Evolutionary conservation across 495 filamentous ascomycete genomes (phyloP), one percentile per base, ranked within the genome.

Genomic region (Penicillium verhagenii): DNA sequence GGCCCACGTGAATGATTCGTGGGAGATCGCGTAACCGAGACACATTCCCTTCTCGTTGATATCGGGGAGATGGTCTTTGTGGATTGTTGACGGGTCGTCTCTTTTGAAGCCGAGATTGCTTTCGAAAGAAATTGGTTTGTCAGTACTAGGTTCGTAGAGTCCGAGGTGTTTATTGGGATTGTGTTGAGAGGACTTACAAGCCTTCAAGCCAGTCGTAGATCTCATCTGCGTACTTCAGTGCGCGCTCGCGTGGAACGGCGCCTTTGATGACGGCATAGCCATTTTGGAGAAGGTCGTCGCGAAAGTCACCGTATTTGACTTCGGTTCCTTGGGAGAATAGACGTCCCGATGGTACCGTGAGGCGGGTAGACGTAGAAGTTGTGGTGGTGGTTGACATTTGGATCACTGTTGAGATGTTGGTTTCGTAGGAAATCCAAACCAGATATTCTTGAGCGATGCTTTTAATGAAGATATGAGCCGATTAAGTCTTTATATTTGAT

Each of bases 1-100:
- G 7, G 59, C 58, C 72, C 72, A 75, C 2, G 63, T 59, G 40
- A 70, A 75, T 2, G 71, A 60, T 43, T 73, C 72, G 58, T 75
- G 72, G 2, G 64, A 53, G 28, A 66, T 53, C n/a, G 42, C 66
- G 53, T 72, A 72, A 11, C 67, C 42, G n/a, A 72, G 50, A 21
- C 51, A 57, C 68, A 70, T 72, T 18, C 71, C 66, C 46, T 68
- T 68, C 48, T 73, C 66, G 31, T 60, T 69, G 53, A 71, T 71
- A 18, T 67, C 57, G 10, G 70, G 71, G 5, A 74, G 58, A n/a
- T 68, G 50, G 23, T 68, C 57, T 38, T 63, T 50, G 25, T 61
- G 52, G 1, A 63, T 63, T 11, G 68, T 74, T 24, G 58, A 57
- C 9, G 53, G 68, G 28, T 74, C 71, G 25, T 69, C 52, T 46